Evolutionary conservation across 768 basidiomycete genomes (phyloP).

Genomic region (Tylopilus balloui): DNA sequence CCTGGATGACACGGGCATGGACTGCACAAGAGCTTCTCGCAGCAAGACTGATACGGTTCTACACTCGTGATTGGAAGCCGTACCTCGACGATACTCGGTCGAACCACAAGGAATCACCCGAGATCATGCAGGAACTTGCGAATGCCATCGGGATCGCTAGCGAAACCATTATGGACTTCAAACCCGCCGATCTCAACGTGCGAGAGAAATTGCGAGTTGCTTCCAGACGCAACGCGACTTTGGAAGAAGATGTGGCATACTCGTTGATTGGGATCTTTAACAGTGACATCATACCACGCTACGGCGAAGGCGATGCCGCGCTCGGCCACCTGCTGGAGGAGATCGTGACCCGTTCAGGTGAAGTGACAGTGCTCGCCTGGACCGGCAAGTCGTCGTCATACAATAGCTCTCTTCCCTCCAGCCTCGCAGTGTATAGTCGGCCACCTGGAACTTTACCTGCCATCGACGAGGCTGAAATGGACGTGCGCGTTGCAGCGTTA

Average conservation of each 20-base stretch:
- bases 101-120: too few relatives aligned
- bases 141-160: conserved; percentile 3
- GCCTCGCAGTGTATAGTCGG: background rate
- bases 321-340: conserved; percentile 11
- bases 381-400: conserved; percentile 5
- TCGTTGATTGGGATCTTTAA: background rate
- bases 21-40: conserved; percentile 14
- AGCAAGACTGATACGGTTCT: conserved; percentile 8
- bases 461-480: too few relatives aligned
- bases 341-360: too few relatives aligned
- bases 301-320: conserved; percentile 6
- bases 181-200: conserved; percentile 1
- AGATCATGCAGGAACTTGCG: conserved; percentile 6
- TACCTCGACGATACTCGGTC: too few relatives aligned
- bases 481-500: too few relatives aligned
- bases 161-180: conserved; percentile 1
- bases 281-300: background rate
- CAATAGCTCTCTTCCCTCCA: too few relatives aligned
- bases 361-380: too few relatives aligned
- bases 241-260: too few relatives aligned
- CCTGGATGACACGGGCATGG: conserved; percentile 16
- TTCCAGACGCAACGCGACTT: too few relatives aligned
- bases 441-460: background rate
- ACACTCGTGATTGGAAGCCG: conserved; percentile 2
- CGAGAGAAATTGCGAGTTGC: too few relatives aligned